A percentile compares a stretch with the other conserved stretches of the same genome.
These are phyloP conservation scores for Tolypocladium tundrense DNA, from an alignment of 2,329 filamentous ascomycete genomes.

Conservation along the genomic window DNA sequence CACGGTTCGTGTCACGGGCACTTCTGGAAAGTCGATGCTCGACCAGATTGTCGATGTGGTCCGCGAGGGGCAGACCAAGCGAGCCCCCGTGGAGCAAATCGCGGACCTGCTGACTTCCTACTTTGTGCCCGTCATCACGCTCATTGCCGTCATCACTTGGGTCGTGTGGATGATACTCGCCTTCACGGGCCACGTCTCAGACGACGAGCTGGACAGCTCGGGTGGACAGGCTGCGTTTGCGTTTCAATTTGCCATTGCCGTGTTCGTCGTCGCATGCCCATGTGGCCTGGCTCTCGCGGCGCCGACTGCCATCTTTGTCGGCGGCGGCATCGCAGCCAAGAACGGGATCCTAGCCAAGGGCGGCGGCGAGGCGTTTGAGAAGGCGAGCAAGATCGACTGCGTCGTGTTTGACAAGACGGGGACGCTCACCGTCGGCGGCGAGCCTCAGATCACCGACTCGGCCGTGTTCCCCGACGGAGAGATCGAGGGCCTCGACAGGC, in stretches of 20 bases:
- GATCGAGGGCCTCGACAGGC: constrained; percentile 12
- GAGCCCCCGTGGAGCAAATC: constrained; percentile 65
- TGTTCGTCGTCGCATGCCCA: constrained; percentile 80
- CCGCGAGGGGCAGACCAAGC: constrained; percentile 64
- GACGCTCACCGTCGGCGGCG: constrained; percentile 64
- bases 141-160: constrained; percentile 63
- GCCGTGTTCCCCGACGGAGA: constrained; percentile 25
- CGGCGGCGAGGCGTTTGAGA: constrained; percentile 77
- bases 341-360: constrained; percentile 75
- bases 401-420: constrained; percentile 88
- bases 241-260: constrained; percentile 72
- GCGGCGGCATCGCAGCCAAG: constrained; percentile 68
- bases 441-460: constrained; percentile 56
- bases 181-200: constrained; percentile 44
- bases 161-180: constrained; percentile 60
- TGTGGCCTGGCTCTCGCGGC: constrained; percentile 79
- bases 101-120: constrained; percentile 65
- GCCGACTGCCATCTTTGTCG: constrained; percentile 77
- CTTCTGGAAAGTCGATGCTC: constrained; percentile 62
- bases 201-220: constrained; percentile 42
- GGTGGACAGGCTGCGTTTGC: constrained; percentile 66
- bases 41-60: constrained; percentile 72
- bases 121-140: constrained; percentile 64
- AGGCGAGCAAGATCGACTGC: constrained; percentile 66
- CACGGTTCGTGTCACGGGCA: constrained; percentile 51